Percentiles rank a stretch among this genome's conserved stretches.
Evolutionary conservation across 805 yeast genomes (phyloP).

Genomic region (Ascoidea tarda): DNA sequence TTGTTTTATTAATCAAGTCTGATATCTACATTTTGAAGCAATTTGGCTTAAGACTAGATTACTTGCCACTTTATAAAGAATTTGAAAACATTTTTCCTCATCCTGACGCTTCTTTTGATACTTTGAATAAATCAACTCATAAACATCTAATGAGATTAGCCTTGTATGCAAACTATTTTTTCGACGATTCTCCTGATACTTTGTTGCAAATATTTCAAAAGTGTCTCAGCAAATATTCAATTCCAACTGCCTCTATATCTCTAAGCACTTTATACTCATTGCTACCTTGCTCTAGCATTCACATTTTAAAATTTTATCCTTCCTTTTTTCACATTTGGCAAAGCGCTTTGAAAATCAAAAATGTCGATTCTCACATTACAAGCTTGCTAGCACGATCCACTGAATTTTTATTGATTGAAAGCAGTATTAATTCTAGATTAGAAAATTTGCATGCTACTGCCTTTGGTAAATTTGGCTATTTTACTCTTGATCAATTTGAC

Average conservation of each 20-base stretch:
- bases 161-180: conserved; percentile 38
- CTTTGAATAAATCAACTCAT: conserved; percentile 24
- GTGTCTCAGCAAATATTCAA: conserved; percentile 36
- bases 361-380: conserved; percentile 50
- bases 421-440: conserved; percentile 15
- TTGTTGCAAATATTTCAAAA: conserved; percentile 36
- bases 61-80: conserved; percentile 18
- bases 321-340: conserved; percentile 65
- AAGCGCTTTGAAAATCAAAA: conserved; percentile 29
- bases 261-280: conserved; percentile 37
- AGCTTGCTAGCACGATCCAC: conserved; percentile 52
- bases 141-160: conserved; percentile 36
- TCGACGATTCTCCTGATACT: conserved; percentile 22
- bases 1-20: conserved; percentile 37
- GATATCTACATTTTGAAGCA: conserved; percentile 17
- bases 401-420: conserved; percentile 26
- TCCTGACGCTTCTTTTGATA: conserved; percentile 34
- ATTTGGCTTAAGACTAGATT: conserved; percentile 21
- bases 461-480: conserved; percentile 46
- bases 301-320: conserved; percentile 32
- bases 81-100: conserved; percentile 25
- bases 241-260: conserved; percentile 35
- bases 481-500: conserved; percentile 46
- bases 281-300: conserved; percentile 29
- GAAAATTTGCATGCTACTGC: conserved; percentile 15